Evolutionary conservation across 306 rosid species (phyloP), one percentile per base, ranked within the genome.

Genomic region (Datisca glomerata): DNA sequence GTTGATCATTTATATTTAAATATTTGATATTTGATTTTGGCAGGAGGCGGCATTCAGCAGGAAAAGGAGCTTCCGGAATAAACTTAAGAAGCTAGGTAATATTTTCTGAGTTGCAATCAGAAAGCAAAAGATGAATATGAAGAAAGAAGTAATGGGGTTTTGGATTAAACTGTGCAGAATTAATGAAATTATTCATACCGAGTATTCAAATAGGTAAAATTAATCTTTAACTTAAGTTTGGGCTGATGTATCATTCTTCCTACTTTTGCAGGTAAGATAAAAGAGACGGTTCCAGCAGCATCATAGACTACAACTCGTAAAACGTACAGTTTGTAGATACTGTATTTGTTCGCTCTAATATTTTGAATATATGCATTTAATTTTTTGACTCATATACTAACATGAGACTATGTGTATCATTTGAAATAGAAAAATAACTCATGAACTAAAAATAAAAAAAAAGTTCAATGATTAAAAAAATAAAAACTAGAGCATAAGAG

Each of bases 21-120:
- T 16, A 16, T 47, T 13, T 11, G 6, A 12, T 63, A 40, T n/a
- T 61, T 54, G 19, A 45, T 70, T 31, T 29, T 11, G 18, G 46
- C 81, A 89, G 95, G 97, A 89, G 62, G 65, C 72, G 1, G 95
- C 97, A 47, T 89, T 89, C 53, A 89, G 97, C 79, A 60, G 97
- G 77, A 89, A 89, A 72, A 73, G 93, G 63, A 71, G 95, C 65
- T 89, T 89, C 58, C 83, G 93, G 15, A 83, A 83, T 76, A 89
- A 77, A 72, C 51, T 89, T 14, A 89, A 73, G 83, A 80, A 65
- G 72, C 64, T 55, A 78, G 93, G 72, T 57, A 45, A 41, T 25
- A 22, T 12, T 37, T 7, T 38, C 3, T 21, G 12, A 21, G 29
- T 33, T 2, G 7, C 20, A 24, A 24, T 19, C 27, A 8, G n/a